Evolutionary conservation across 2,329 filamentous ascomycete genomes (phyloP).

Genomic region (Sarocladium kiliense): DNA sequence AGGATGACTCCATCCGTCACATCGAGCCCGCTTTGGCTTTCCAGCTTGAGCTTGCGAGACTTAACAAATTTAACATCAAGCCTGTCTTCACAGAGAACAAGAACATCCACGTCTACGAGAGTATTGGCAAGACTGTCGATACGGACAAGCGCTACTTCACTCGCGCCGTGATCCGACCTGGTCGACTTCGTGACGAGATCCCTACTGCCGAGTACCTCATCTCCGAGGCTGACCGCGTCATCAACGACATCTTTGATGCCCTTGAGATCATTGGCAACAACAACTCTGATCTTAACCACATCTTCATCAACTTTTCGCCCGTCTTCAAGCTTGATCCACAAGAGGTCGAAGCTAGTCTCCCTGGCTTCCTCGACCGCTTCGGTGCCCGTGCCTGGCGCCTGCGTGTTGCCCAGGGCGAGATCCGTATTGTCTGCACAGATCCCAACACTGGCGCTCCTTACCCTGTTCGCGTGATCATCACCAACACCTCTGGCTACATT

Average conservation of each 20-base stretch:
- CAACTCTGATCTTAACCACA: conserved; percentile 98
- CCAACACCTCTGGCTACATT: conserved; percentile 96
- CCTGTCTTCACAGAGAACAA: conserved; percentile 98
- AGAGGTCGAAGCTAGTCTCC: conserved; percentile 88
- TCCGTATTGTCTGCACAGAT: conserved; percentile 97
- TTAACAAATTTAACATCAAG: conserved; percentile 97
- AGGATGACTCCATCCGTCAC: conserved; percentile 95
- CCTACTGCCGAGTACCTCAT: conserved; percentile 98
- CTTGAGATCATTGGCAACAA: conserved; percentile 99
- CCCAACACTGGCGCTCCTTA: conserved; percentile 77
- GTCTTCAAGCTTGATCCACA: conserved; percentile 87
- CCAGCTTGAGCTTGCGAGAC: conserved; percentile 91
- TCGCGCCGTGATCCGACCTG: conserved; percentile 88
- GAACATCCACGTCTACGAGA: conserved; percentile 98
- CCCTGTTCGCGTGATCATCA: conserved; percentile 92
- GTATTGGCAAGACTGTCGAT: conserved; percentile 87
- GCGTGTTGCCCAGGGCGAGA: conserved; percentile 94
- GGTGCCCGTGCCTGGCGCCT: conserved; percentile 93
- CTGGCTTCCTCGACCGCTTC: conserved; percentile 94
- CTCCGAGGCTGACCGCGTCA: conserved; percentile 90
- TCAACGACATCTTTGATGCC: conserved; percentile 96
- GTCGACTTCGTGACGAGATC: conserved; percentile 92
- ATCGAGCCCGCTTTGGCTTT: conserved; percentile 94
- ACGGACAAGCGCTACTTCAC: conserved; percentile 99
- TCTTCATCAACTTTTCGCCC: conserved; percentile 99